Percentiles rank a stretch among this genome's conserved stretches.
Evolutionary conservation across 2,329 filamentous ascomycete genomes (phyloP).

Genomic region (Trichoderma simmonsii): DNA sequence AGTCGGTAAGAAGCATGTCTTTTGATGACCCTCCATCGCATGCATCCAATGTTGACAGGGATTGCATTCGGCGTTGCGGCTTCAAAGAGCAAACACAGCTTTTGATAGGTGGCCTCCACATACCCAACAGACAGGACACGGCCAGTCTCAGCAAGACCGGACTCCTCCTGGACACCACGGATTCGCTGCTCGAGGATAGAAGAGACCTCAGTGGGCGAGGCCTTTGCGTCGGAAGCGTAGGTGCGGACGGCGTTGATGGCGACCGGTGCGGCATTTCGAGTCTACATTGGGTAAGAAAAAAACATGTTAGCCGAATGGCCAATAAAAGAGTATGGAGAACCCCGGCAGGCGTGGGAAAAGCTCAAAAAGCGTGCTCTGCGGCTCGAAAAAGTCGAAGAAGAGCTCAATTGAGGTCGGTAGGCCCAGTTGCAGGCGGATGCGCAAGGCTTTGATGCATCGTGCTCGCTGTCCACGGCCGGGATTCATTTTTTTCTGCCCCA

Average conservation of each 20-base stretch:
- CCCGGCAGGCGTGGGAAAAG: slow-evolving; percentile 30
- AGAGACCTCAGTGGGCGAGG: slow-evolving; percentile 94
- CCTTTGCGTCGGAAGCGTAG: slow-evolving; percentile 93
- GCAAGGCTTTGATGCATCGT: slow-evolving; percentile 34
- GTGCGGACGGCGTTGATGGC: slow-evolving; percentile 73
- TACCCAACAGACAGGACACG: slow-evolving; percentile 99
- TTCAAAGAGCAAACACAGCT: background rate
- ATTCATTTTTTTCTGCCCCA: slow-evolving; percentile 24
- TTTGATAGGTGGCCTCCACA: slow-evolving; percentile 42
- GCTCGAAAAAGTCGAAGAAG: slow-evolving; percentile 12
- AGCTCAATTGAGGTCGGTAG: slow-evolving; percentile 37
- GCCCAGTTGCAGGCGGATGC: slow-evolving; percentile 32
- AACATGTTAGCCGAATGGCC: slow-evolving; percentile 54
- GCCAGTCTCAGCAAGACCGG: slow-evolving; percentile 94
- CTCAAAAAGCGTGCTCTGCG: slow-evolving; percentile 29
- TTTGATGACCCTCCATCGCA: background rate
- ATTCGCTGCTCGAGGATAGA: slow-evolving; percentile 99
- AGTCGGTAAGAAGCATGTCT: background rate
- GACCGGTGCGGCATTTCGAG: slow-evolving; percentile 80
- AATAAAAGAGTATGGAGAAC: slow-evolving; percentile 17
- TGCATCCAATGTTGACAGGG: background rate
- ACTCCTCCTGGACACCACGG: slow-evolving; percentile 96
- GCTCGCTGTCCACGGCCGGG: slow-evolving; percentile 34
- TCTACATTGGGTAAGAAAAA: slow-evolving; percentile 54
- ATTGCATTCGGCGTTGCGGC: background rate